A percentile compares a stretch with the other conserved stretches of the same genome.
These are phyloP conservation scores for Cucumis cinereus DNA, from an alignment of 306 rosid species.

Conservation along the genomic window DNA sequence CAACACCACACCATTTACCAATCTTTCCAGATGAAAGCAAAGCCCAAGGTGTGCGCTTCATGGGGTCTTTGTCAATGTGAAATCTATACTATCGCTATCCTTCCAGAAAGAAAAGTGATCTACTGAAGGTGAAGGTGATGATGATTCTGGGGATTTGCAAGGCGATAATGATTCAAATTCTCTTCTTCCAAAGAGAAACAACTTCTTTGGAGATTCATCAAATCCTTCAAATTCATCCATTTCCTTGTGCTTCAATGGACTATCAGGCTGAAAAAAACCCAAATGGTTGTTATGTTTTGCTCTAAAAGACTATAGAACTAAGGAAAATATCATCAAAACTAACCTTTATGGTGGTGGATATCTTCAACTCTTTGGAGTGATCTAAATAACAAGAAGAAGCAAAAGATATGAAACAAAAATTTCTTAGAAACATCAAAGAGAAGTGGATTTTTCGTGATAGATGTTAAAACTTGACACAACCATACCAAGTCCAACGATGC, in stretches of 20 bases:
- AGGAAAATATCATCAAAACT: background rate
- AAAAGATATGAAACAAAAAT: background rate
- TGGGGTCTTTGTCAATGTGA: slow-evolving; percentile 46
- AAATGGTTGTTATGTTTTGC: background rate
- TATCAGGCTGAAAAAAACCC: slow-evolving; percentile 22
- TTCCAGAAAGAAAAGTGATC: slow-evolving; percentile 20
- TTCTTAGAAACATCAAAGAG: background rate
- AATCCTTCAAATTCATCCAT: slow-evolving; percentile 28
- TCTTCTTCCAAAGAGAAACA: slow-evolving; percentile 4
- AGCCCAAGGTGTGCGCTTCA: background rate
- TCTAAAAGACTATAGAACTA: background rate
- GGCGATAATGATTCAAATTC: slow-evolving; percentile 9
- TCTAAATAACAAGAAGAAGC: slow-evolving; percentile 14
- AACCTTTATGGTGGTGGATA: slow-evolving; percentile 23
- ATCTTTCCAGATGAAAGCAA: background rate
- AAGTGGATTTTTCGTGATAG: background rate
- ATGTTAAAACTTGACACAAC: slow-evolving; percentile 21
- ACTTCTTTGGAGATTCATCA: slow-evolving; percentile 9
- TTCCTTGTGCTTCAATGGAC: slow-evolving; percentile 18
- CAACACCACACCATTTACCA: background rate
- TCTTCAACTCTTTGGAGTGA: slow-evolving; percentile 17
- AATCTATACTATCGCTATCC: slow-evolving; percentile 21
- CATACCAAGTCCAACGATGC: slow-evolving; percentile 32
- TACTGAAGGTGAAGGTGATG: background rate
- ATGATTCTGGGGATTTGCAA: slow-evolving; percentile 30